These are phyloP conservation scores for Lactifluus piperatus DNA, from an alignment of 768 basidiomycete genomes.

Conservation along the genomic window DNA sequence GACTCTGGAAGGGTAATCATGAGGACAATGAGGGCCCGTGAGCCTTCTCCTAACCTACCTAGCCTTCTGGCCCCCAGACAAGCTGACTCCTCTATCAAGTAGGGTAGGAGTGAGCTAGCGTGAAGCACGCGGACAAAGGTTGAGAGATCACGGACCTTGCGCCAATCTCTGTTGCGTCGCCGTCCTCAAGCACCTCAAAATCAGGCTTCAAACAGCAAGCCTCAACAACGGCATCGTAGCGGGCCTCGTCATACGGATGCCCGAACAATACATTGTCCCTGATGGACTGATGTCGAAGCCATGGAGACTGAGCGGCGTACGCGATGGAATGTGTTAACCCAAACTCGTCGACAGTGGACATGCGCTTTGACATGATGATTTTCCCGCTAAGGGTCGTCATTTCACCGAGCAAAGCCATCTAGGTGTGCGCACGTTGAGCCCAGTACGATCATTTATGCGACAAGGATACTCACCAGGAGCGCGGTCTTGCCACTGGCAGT, in stretches of 20 bases:
- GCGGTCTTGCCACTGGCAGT: conserved; percentile 83
- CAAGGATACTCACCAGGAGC: conserved; percentile 42
- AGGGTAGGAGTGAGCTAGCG: conserved; percentile 1
- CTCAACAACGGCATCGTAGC: conserved; percentile 71
- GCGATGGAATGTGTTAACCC: conserved; percentile 47
- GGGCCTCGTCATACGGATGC: conserved; percentile 46
- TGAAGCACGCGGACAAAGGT: background rate
- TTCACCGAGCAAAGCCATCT: conserved; percentile 70
- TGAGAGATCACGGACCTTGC: conserved; percentile 36
- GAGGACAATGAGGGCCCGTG: background rate
- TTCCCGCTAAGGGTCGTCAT: conserved; percentile 50
- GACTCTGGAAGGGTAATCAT: conserved; percentile 39
- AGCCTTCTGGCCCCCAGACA: conserved; percentile 80
- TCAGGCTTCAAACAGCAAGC: conserved; percentile 79
- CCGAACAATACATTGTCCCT: conserved; percentile 59
- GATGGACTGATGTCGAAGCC: conserved; percentile 40
- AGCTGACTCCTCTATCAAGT: conserved; percentile 49
- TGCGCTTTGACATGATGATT: conserved; percentile 60
- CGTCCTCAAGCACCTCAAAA: conserved; percentile 77
- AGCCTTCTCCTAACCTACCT: conserved; percentile 32
- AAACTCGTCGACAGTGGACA: conserved; percentile 46
- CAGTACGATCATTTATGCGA: background rate
- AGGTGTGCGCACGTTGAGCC: background rate
- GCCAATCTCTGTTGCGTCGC: conserved; percentile 80
- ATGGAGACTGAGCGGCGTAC: conserved; percentile 43